phyloP scores from a whole-genome alignment of 164 flowering plant genomes.

The Magnolia sinica region DNA sequence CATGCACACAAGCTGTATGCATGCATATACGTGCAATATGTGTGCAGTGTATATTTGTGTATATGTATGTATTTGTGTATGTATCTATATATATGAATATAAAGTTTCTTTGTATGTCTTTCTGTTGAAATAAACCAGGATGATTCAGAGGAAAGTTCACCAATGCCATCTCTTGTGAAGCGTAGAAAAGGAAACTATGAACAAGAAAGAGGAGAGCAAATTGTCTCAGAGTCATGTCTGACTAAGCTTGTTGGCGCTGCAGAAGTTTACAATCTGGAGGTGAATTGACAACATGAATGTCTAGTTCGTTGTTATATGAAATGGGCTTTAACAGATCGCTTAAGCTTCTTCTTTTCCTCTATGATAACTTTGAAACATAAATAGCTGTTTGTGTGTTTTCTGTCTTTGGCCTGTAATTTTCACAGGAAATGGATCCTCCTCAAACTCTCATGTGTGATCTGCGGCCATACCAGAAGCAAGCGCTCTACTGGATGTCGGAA shows the following conservation, averaged over 20 bases:
- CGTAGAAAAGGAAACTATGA: slow-evolving; percentile 39
- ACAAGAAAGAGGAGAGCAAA: slow-evolving; percentile 47
- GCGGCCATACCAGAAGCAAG: slow-evolving; percentile 79
- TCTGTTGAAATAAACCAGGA: slow-evolving; percentile 28
- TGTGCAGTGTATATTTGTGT: neutral
- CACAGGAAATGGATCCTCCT: slow-evolving; percentile 79
- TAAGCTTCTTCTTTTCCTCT: neutral
- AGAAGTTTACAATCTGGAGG: slow-evolving; percentile 64
- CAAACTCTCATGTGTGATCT: slow-evolving; percentile 53
- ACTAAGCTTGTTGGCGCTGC: slow-evolving; percentile 72
- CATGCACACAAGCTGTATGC: neutral
- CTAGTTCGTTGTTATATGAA: too few relatives aligned
- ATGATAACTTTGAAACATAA: neutral
- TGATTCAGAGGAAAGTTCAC: slow-evolving; percentile 26
- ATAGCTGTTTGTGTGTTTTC: neutral
- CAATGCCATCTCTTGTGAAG: slow-evolving; percentile 29
- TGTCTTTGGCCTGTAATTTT: neutral
- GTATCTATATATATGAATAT: neutral
- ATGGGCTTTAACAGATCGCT: neutral
- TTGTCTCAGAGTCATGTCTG: slow-evolving; percentile 47
- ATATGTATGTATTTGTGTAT: neutral
- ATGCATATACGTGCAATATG: neutral
- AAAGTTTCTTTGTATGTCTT: neutral
- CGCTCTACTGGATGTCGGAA: slow-evolving; percentile 79
- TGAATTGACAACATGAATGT: slow-evolving; percentile 8